Base-by-base conservation (phyloP, 2,329 filamentous ascomycete species). In the Fusarium annulatum region DNA sequence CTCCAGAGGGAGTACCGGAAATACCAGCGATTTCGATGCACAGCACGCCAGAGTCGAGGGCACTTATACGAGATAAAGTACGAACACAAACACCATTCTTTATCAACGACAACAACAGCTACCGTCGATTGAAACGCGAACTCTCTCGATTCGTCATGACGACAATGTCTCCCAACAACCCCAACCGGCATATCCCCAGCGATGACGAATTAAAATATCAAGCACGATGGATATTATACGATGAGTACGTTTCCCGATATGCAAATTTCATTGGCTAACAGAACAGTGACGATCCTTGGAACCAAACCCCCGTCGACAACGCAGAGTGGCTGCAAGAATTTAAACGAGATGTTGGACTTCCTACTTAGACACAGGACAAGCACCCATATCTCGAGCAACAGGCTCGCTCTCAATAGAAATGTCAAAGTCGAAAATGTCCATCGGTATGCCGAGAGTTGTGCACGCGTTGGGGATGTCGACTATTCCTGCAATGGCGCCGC, bases 351-450 rank as follows among this genome's bases (percentile, higher is more conserved):
- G 64, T 77, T 5, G 74, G 74, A 2, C 67, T 76, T 12, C 57
- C 52, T 52, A 69, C 21, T 34, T 61, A 65, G 71, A 68, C 14
- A 78, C 56, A 2, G 76, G 75, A 43, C 76, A 78, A 28, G 71
- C 26, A 15, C 77, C 79, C 23, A 80, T 85, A 6, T 76, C 67
- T 2, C 72, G 59, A 64, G 73, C 77, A 26, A 88, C 89, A 11
- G 87, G 73, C 15, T 86, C 9, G 19, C 46, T 74, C 85, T 86
- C 63, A 87, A 94, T 94, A 52, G 90, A 89, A 75, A 97, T 96
- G 80, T 97, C 95, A 82, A 98, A 97, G 79, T 96, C 94, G 78
- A 98, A 98, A 60, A 98, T 97, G 83, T 97, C 95, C 87, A 97
- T 94, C 2, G 95, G 95, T 61, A 97, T 80, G 0, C 94, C 95